Conservation (phyloP, 345 rosid species). For the Lepidium sativum region DNA sequence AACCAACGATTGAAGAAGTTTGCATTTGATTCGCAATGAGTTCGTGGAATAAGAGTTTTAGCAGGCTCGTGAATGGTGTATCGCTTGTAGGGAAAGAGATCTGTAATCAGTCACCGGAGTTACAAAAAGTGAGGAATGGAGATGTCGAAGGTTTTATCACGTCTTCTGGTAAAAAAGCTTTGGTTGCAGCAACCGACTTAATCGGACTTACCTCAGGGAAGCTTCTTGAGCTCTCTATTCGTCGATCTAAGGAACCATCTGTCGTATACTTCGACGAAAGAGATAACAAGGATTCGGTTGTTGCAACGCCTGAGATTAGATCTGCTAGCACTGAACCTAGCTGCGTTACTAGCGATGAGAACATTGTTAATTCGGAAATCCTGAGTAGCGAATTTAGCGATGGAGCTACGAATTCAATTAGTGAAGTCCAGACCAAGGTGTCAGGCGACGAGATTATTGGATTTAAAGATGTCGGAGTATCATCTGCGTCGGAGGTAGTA, state of each 20-base stretch:
- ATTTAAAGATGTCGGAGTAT: slow-evolving; percentile 11
- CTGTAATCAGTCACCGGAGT: slow-evolving; percentile 42
- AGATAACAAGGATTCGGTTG: background rate
- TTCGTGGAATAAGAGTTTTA: slow-evolving; percentile 40
- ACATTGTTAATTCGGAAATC: slow-evolving; percentile 14
- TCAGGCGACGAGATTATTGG: slow-evolving; percentile 7
- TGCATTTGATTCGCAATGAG: slow-evolving; percentile 23
- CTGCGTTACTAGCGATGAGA: slow-evolving; percentile 1
- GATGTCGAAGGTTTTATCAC: slow-evolving; percentile 50
- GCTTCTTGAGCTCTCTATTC: slow-evolving; percentile 40
- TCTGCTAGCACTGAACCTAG: slow-evolving; percentile 10
- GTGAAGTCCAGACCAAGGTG: slow-evolving; percentile 18
- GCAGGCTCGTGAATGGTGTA: slow-evolving; percentile 58
- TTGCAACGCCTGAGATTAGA: background rate
- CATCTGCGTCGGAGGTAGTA: slow-evolving; percentile 9
- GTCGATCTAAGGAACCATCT: slow-evolving; percentile 50
- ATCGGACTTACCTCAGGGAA: slow-evolving; percentile 76
- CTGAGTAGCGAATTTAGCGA: background rate
- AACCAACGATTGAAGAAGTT: background rate
- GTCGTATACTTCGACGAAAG: slow-evolving; percentile 42
- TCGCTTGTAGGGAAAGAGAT: slow-evolving; percentile 73
- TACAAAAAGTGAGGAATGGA: slow-evolving; percentile 36
- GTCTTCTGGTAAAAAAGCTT: slow-evolving; percentile 49
- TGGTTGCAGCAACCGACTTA: slow-evolving; percentile 69
- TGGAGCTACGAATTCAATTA: slow-evolving; percentile 7